A percentile compares a stretch with the other conserved stretches of the same genome.
phyloP scores from a whole-genome alignment of 352 stramenopile species.

The Globisporangium paroecandrum region DNA sequence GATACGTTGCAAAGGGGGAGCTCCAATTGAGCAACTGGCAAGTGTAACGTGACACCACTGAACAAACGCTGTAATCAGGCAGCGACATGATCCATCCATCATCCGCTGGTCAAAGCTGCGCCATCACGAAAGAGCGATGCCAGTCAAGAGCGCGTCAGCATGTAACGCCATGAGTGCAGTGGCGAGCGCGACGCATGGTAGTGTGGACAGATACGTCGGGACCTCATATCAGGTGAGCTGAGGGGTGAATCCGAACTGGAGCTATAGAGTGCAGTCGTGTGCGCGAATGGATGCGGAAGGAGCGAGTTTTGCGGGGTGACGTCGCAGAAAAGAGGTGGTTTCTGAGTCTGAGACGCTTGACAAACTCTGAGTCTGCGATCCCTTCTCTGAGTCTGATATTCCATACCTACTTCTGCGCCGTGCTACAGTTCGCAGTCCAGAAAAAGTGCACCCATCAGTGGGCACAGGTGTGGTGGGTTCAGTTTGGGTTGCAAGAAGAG shows the following conservation, averaged over 20 bases:
- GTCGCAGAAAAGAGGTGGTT: neutral
- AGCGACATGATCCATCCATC: conserved; percentile 3
- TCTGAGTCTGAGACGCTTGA: neutral
- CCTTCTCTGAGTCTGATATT: neutral
- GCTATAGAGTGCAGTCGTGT: neutral
- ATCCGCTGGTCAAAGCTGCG: neutral
- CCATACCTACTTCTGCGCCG: neutral
- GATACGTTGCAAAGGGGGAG: neutral
- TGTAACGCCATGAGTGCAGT: neutral
- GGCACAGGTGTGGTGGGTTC: neutral
- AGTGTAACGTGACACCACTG: neutral
- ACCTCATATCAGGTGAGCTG: neutral
- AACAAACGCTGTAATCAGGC: neutral
- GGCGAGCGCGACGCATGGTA: neutral
- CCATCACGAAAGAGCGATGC: neutral
- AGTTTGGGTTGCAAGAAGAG: neutral
- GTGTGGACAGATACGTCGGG: neutral
- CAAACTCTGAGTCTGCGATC: neutral
- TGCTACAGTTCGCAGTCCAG: neutral
- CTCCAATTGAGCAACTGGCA: neutral
- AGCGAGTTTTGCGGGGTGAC: neutral
- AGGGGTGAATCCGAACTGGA: neutral
- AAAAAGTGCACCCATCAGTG: neutral
- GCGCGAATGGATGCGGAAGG: neutral
- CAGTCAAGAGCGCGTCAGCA: neutral